These are phyloP conservation scores for Picea abies DNA, from an alignment of 83 land plant genomes.

Conservation along the genomic window DNA sequence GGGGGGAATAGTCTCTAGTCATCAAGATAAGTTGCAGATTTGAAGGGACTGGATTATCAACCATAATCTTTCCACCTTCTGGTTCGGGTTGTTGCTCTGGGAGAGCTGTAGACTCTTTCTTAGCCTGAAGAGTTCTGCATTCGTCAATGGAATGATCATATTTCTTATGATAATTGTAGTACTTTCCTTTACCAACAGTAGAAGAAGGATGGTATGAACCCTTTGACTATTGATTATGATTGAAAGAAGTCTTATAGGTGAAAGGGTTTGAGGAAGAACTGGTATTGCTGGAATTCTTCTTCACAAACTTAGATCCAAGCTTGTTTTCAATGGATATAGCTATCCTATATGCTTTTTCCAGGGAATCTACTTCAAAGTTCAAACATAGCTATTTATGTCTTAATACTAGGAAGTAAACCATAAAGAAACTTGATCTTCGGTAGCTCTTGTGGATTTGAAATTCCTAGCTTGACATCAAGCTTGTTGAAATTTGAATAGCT, in stretches of 20 bases:
- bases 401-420: not conserved
- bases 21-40: not conserved
- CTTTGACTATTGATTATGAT: too few species aligned
- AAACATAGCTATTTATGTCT: not conserved
- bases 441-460: not conserved
- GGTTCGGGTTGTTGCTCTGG: not conserved
- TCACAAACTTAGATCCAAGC: not conserved
- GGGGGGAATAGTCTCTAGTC: not conserved
- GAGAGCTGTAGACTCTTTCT: not conserved
- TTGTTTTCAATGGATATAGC: not conserved
- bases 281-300: not conserved
- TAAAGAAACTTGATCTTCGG: not conserved
- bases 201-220: not conserved
- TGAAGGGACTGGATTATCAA: not conserved
- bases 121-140: not conserved
- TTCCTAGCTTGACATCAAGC: not conserved
- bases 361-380: too few species aligned
- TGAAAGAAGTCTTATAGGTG: too few species aligned
- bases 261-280: not conserved
- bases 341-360: not conserved
- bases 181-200: not conserved
- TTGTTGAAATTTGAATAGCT: not conserved
- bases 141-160: not conserved
- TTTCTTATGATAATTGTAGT: not conserved
- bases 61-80: not conserved